These are phyloP conservation scores for Groenewaldozyma tartarivorans DNA, from an alignment of 805 yeast genomes.

Conservation along the genomic window DNA sequence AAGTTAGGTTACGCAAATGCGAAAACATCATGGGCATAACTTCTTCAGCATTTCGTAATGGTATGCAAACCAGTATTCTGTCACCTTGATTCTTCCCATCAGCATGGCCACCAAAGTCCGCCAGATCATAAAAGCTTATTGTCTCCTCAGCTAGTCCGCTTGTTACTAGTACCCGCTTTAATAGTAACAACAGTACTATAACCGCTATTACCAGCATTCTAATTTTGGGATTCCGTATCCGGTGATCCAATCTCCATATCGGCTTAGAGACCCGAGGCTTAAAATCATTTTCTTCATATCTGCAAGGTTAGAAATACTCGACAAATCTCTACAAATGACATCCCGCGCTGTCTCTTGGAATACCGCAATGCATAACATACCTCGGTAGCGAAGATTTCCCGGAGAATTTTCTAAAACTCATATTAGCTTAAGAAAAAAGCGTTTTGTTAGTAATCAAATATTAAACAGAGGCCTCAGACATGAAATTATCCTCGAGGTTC, in stretches of 20 bases:
- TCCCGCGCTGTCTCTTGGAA: no score
- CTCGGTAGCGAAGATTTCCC: no score
- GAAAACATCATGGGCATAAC: conserved; percentile 81
- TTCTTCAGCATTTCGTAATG: conserved; percentile 81
- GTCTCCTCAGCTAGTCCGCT: background rate
- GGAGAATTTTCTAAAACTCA: no score
- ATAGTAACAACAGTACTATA: background rate
- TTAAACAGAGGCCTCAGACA: no score
- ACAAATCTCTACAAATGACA: no score
- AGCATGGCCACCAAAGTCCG: conserved; percentile 46
- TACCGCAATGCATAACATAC: no score
- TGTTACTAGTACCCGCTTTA: background rate
- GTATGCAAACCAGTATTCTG: conserved; percentile 73
- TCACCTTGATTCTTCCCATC: conserved; percentile 73
- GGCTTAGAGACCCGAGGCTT: conserved; percentile 3
- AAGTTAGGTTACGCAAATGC: conserved; percentile 68
- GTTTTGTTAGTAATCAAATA: no score
- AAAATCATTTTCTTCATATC: conserved; percentile 1
- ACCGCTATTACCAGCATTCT: background rate
- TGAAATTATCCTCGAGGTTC: no score
- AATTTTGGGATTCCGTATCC: background rate
- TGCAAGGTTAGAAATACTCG: background rate
- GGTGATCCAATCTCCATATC: background rate
- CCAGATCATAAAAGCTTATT: conserved; percentile 64
- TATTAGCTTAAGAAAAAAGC: no score